Conservation (phyloP, 2,329 filamentous ascomycete genomes). For the Phymatotrichopsis omnivora region DNA sequence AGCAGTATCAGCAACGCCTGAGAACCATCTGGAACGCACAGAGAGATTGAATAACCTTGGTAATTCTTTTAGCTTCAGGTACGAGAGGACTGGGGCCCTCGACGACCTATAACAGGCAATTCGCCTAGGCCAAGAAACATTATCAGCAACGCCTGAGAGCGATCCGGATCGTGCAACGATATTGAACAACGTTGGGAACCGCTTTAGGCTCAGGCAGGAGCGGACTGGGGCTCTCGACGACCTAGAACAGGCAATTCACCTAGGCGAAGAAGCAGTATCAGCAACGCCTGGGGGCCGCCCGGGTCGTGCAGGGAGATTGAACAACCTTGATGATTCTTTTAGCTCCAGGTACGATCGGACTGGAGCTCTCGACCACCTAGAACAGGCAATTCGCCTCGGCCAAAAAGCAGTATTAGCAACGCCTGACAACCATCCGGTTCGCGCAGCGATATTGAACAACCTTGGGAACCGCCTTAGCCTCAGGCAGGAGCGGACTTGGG, state of each 20-base stretch:
- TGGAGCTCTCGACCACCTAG: background rate
- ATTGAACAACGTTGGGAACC: background rate
- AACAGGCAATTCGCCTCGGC: slow-evolving; percentile 1
- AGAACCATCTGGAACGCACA: background rate
- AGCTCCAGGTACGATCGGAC: background rate
- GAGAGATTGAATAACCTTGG: background rate
- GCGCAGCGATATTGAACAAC: background rate
- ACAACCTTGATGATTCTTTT: background rate
- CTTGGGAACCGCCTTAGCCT: background rate
- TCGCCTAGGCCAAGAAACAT: background rate
- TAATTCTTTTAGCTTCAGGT: background rate
- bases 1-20: background rate
- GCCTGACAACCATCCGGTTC: background rate
- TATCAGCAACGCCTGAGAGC: background rate
- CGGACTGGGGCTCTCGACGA: background rate
- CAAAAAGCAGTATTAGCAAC: slow-evolving; percentile 1
- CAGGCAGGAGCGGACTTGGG: slow-evolving; percentile 8
- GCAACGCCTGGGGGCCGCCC: too few species aligned
- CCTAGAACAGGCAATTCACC: background rate
- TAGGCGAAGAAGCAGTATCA: background rate
- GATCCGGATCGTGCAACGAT: background rate
- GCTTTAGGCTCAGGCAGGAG: background rate
- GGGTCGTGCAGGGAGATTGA: background rate
- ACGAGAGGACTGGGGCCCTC: background rate
- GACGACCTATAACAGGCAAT: background rate